Conservation (phyloP, 352 stramenopile genomes). For the Globisporangium cystogenes region DNA sequence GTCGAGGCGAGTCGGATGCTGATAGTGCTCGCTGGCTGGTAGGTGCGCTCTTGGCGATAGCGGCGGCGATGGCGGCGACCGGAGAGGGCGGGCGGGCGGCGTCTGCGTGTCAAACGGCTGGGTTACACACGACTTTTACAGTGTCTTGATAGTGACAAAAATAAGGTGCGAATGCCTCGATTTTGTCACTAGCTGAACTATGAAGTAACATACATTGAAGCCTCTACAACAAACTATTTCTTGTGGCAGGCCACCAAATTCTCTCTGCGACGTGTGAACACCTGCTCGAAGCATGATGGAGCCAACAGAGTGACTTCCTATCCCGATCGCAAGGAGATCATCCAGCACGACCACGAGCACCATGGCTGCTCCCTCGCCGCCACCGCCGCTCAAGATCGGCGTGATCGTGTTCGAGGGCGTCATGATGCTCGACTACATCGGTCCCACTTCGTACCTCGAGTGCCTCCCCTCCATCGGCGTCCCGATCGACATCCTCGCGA, state of each 20-base stretch:
- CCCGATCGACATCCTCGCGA: constrained; percentile 44
- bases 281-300: too few species aligned
- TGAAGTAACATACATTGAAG: too few species aligned
- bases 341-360: too few species aligned
- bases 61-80: background rate
- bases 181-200: background rate
- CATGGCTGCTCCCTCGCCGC: too few species aligned
- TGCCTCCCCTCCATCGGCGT: constrained; percentile 36
- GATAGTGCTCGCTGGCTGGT: background rate
- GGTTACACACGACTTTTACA: background rate
- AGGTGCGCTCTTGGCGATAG: background rate
- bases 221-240: too few species aligned
- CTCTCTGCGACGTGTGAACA: background rate
- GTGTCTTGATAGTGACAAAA: background rate
- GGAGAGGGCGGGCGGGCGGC: background rate
- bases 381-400: constrained; percentile 29
- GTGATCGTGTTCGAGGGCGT: constrained; percentile 57
- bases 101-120: background rate
- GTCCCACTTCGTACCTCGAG: constrained; percentile 51
- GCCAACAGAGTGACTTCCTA: too few species aligned
- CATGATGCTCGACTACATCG: constrained; percentile 58
- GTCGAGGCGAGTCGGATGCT: too few species aligned
- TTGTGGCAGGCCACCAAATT: too few species aligned
- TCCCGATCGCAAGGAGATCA: background rate
- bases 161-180: background rate